A percentile compares a stretch with the other conserved stretches of the same genome.
These are phyloP conservation scores for Hericium erinaceus DNA, from an alignment of 768 basidiomycete species.

Conservation along the genomic window DNA sequence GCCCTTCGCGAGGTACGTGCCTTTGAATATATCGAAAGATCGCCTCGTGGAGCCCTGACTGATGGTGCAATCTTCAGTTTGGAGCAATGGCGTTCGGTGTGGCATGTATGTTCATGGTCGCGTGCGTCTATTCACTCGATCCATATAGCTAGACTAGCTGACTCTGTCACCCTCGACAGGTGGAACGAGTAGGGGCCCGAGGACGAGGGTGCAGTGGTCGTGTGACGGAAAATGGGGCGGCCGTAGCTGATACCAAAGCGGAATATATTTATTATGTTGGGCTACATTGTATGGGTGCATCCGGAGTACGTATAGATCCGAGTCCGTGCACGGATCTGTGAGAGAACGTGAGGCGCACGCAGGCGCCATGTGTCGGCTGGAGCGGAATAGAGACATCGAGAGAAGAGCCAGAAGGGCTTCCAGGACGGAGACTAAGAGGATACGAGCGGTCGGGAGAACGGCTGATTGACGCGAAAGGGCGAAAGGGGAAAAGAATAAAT, in stretches of 20 bases:
- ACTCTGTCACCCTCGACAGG: constrained; percentile 27
- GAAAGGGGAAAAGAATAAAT: not conserved
- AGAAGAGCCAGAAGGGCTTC: no score
- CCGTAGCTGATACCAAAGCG: not conserved
- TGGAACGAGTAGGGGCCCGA: constrained; percentile 62
- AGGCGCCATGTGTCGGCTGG: no score
- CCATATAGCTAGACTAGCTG: constrained; percentile 5
- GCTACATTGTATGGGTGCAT: no score
- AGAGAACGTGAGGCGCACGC: no score
- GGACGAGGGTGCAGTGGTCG: constrained; percentile 3
- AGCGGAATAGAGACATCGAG: no score
- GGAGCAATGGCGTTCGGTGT: constrained; percentile 88
- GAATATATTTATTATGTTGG: no score
- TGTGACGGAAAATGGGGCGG: constrained; percentile 3
- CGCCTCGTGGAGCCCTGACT: not conserved
- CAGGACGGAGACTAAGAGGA: no score
- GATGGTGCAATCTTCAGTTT: constrained; percentile 44
- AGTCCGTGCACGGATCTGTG: no score
- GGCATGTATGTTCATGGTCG: constrained; percentile 84
- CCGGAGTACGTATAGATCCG: no score
- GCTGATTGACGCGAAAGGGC: not conserved
- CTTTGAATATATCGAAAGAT: not conserved
- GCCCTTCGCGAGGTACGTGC: constrained; percentile 77
- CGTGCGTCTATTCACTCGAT: constrained; percentile 47
- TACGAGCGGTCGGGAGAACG: no score